A percentile compares a stretch with the other conserved stretches of the same genome.
These are phyloP conservation scores for Gracilaria domingensis DNA, from an alignment of 23 red algal genomes.

Conservation along the genomic window DNA sequence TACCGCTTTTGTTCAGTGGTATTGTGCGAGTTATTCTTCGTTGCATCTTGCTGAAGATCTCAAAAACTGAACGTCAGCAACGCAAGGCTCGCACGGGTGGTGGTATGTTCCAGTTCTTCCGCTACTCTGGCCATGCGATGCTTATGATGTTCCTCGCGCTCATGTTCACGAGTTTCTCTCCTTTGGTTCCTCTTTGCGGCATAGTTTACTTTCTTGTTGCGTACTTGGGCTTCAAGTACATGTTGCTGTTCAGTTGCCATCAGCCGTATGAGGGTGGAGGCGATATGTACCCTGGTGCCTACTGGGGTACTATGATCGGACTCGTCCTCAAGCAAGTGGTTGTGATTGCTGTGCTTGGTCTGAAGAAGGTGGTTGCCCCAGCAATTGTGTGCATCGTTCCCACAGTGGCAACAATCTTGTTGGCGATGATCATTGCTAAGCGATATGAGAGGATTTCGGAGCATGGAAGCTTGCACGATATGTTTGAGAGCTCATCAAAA, in stretches of 20 bases:
- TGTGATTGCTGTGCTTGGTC: conserved; percentile 60
- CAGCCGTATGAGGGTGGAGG: conserved; percentile 53
- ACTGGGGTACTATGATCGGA: conserved; percentile 47
- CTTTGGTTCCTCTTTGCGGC: conserved; percentile 46
- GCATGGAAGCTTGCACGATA: conserved; percentile 62
- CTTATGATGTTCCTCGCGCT: conserved; percentile 48
- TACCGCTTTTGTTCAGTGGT: conserved; percentile 44
- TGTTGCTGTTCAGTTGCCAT: conserved; percentile 43
- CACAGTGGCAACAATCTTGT: conserved; percentile 33
- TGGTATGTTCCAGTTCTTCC: conserved; percentile 54
- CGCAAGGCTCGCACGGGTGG: conserved; percentile 36
- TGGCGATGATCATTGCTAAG: conserved; percentile 46
- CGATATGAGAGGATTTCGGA: conserved; percentile 44
- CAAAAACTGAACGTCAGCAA: conserved; percentile 71
- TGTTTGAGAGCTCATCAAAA: conserved; percentile 50
- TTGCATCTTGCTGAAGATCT: conserved; percentile 52
- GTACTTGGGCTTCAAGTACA: conserved; percentile 30
- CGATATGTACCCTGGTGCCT: conserved; percentile 53
- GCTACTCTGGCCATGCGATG: conserved; percentile 42
- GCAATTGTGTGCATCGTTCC: conserved; percentile 63
- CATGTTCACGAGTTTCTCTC: conserved; percentile 55
- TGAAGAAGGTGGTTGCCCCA: conserved; percentile 44
- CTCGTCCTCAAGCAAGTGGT: conserved; percentile 69
- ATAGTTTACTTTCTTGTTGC: conserved; percentile 54
- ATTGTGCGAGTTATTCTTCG: conserved; percentile 68